Base-by-base conservation (phyloP, 164 flowering plant genomes). In the Vitis riparia region DNA sequence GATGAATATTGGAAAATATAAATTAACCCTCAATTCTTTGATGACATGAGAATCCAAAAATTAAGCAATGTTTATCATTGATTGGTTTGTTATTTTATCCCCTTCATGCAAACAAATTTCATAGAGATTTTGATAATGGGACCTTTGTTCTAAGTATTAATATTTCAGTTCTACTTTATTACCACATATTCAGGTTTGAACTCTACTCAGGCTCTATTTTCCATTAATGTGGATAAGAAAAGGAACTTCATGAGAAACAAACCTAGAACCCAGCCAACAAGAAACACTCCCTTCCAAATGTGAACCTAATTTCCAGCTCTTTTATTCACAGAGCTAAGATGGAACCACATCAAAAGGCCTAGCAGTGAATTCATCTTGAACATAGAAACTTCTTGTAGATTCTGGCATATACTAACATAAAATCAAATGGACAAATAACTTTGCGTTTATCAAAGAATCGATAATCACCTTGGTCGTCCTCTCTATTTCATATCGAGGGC, bases 401-500 rank as follows among this genome's bases (percentile, higher is more conserved):
- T 1, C 44, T 37, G 44, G 44, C 44, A 37, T 37, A 37, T 6
- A 3, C 44, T 37, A 6, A 23, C 27, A 23, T 23, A 23, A 37
- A 37, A 37, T 37, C 44, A 37, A 37, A 37, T 37, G 5, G 44
- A 37, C 5, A 37, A 37, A 37, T 37, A 37, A 37, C 44, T 37
- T 37, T 37, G 44, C 44, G 7, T 37, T 3, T 37, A 6, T 37
- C 44, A 37, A 3, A 23, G 15, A 30, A 61, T 62, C 65, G 9
- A 50, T 14, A 49, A 72, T 75, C 59, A 92, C 98, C 91, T 63
- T 81, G 56, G 78, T 83, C 65, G 82, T 87, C 77, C 67, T 83
- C 82, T 92, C 97, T 47, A 94, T 87, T 83, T 89, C 95, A 75
- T 84, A 85, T 66, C 73, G 83, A 12, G 93, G 87, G 16, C 97